A percentile compares a stretch with the other conserved stretches of the same genome.
Conservation (phyloP, 768 basidiomycete genomes). For the Suillus luteus region DNA sequence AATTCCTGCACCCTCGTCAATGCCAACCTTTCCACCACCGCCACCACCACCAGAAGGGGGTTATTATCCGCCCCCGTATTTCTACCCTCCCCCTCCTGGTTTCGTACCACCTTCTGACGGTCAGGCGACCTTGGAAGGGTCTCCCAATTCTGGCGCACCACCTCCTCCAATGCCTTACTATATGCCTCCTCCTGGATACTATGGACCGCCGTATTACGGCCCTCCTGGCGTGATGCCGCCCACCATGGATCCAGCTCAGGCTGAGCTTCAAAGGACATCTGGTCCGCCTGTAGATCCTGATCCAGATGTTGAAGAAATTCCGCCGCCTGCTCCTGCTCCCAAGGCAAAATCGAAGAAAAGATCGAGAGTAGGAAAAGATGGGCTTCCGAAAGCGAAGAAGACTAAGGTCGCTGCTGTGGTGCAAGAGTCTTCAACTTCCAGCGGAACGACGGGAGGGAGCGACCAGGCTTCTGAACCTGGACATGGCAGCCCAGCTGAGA, state of each 20-base stretch:
- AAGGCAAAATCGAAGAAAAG: slow-evolving; percentile 31
- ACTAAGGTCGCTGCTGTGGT: slow-evolving; percentile 20
- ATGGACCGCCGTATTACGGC: slow-evolving; percentile 32
- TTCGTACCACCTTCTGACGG: slow-evolving; percentile 42
- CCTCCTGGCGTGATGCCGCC: slow-evolving; percentile 35
- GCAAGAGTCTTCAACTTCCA: slow-evolving; percentile 24
- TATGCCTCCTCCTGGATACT: slow-evolving; percentile 43
- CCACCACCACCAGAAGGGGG: slow-evolving; percentile 42
- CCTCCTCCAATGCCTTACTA: slow-evolving; percentile 39
- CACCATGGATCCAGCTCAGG: slow-evolving; percentile 30
- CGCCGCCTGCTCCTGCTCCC: slow-evolving; percentile 22
- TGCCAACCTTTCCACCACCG: slow-evolving; percentile 29
- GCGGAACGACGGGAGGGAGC: slow-evolving; percentile 28
- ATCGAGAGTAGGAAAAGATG: slow-evolving; percentile 31
- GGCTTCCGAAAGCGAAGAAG: slow-evolving; percentile 36
- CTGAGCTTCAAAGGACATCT: slow-evolving; percentile 23
- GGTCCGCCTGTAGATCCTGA: slow-evolving; percentile 19
- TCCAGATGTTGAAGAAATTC: slow-evolving; percentile 18
- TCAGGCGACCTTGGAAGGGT: slow-evolving; percentile 34
- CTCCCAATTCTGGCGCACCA: slow-evolving; percentile 31
- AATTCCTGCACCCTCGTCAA: slow-evolving; percentile 25
- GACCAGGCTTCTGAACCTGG: slow-evolving; percentile 30
- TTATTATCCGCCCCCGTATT: slow-evolving; percentile 36
- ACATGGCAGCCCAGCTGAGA: slow-evolving; percentile 26
- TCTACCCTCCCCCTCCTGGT: slow-evolving; percentile 43